Evolutionary conservation across 2,329 filamentous ascomycete species (phyloP).

Genomic region (Pseudogymnoascus sp.): DNA sequence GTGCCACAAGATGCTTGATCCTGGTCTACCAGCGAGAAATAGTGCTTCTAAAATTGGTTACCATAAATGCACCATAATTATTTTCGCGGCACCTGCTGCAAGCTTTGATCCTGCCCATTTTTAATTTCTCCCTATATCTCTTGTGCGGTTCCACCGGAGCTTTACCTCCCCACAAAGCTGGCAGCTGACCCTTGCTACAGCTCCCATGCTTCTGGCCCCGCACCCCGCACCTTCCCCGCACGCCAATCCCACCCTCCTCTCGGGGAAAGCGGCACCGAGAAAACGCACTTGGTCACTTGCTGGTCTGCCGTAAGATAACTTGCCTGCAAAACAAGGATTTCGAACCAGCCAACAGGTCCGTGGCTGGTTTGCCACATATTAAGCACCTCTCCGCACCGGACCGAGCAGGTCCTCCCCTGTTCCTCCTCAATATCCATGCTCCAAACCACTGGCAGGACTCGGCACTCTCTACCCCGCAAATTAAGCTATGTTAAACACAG

Average conservation of each 20-base stretch:
- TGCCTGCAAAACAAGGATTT: neutral
- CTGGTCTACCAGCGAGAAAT: neutral
- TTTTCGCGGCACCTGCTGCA: neutral
- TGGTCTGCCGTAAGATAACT: neutral
- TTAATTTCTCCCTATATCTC: neutral
- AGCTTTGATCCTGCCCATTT: neutral
- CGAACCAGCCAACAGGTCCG: neutral
- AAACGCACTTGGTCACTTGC: neutral
- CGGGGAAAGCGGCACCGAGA: conserved; percentile 5
- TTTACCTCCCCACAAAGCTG: neutral
- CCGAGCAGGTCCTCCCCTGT: neutral
- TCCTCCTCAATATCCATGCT: neutral
- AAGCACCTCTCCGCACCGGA: neutral
- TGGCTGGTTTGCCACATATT: neutral
- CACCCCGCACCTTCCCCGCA: neutral
- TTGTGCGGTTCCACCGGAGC: neutral
- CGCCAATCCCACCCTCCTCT: neutral
- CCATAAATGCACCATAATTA: neutral
- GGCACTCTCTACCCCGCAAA: neutral
- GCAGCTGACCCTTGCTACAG: neutral
- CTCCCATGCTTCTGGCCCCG: neutral
- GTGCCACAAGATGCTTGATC: neutral
- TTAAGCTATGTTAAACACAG: neutral
- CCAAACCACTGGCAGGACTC: neutral
- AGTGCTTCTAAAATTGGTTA: neutral